A percentile compares a stretch with the other conserved stretches of the same genome.
Conservation (phyloP, 345 rosid species). For the Eucalyptus polybractea region DNA sequence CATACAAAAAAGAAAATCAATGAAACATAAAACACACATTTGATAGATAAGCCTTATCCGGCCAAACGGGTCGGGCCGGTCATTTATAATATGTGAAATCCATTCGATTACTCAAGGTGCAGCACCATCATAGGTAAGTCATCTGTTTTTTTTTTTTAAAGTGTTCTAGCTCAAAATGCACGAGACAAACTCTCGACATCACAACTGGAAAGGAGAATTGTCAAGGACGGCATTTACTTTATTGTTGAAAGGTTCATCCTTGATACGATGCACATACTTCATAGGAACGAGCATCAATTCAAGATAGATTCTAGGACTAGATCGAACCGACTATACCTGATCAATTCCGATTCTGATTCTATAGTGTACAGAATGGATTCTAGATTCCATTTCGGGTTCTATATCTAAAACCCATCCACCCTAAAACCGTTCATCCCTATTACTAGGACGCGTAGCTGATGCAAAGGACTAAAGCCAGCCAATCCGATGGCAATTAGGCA, state of each 20-base stretch:
- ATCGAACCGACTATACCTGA: background rate
- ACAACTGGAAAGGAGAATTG: background rate
- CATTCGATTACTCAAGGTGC: background rate
- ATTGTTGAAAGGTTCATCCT: background rate
- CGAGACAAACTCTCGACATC: background rate
- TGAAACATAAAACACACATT: background rate
- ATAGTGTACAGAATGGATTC: background rate
- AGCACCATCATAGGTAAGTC: background rate
- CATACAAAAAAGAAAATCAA: background rate
- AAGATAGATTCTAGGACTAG: background rate
- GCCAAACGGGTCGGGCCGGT: background rate
- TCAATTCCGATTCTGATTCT: background rate
- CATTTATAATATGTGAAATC: background rate
- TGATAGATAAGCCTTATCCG: background rate
- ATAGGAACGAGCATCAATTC: background rate
- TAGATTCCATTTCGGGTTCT: background rate
- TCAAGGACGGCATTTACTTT: background rate
- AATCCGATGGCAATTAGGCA: background rate
- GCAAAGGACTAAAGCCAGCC: background rate
- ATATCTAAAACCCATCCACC: too few species aligned
- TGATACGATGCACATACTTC: background rate
- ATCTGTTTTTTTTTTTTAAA: background rate
- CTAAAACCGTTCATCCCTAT: background rate
- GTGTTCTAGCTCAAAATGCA: background rate
- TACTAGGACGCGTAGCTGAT: background rate